Conservation (phyloP, 345 rosid species). For the Lepidium africanum region DNA sequence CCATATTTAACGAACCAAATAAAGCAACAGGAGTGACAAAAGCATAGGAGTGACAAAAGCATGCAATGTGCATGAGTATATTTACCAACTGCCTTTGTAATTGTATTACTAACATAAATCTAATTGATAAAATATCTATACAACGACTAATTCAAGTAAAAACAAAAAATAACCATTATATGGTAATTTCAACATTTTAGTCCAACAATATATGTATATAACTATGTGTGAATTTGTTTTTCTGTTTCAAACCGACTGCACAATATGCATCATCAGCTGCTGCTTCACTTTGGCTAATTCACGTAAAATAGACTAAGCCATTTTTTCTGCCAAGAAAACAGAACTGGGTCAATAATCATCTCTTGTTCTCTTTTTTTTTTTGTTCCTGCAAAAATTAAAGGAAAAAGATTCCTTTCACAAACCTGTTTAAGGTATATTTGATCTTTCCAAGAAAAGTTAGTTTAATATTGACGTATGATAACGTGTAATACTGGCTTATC, state of each 20-base stretch:
- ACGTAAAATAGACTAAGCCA: too few relatives aligned
- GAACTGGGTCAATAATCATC: background rate
- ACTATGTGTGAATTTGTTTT: background rate
- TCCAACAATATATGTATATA: background rate
- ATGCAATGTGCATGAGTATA: background rate
- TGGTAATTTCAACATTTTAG: background rate
- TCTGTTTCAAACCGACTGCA: too few relatives aligned
- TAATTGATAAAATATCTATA: background rate
- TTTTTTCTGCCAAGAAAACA: constrained; percentile 16
- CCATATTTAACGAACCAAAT: background rate
- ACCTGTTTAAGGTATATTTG: background rate
- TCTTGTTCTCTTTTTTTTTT: background rate
- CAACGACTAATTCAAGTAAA: background rate
- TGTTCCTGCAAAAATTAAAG: too few relatives aligned
- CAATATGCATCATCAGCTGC: background rate
- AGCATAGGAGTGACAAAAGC: too few relatives aligned
- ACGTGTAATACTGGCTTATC: background rate
- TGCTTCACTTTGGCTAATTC: background rate
- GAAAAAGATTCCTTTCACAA: background rate
- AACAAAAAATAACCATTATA: background rate
- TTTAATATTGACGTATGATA: background rate
- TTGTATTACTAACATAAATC: background rate
- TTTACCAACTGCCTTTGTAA: background rate
- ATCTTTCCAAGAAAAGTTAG: background rate
- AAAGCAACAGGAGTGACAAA: background rate